These are phyloP conservation scores for Aspergillus wentii DNA, from an alignment of 495 filamentous ascomycete species.

Conservation along the genomic window DNA sequence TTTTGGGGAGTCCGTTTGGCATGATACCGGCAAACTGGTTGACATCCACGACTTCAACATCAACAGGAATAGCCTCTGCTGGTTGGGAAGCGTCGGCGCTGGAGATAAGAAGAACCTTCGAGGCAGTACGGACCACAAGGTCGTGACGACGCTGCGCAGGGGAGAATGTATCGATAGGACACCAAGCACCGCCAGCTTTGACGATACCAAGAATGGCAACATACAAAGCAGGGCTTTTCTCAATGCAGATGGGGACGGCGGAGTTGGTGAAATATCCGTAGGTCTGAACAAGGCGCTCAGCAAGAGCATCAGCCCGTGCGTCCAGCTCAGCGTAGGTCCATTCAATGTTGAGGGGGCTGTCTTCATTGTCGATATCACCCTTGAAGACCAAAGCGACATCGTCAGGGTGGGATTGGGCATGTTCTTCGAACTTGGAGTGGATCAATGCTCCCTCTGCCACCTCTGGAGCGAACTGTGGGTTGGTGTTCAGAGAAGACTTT, in stretches of 20 bases:
- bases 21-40: conserved; percentile 2
- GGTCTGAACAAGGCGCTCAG: conserved; percentile 12
- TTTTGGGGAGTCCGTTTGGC: neutral
- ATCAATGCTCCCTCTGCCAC: conserved; percentile 8
- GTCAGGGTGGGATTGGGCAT: conserved; percentile 15
- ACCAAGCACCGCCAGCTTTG: conserved; percentile 51
- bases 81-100: conserved; percentile 16
- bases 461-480: conserved; percentile 5
- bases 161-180: conserved; percentile 33
- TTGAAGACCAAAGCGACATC: conserved; percentile 24
- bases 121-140: conserved; percentile 23
- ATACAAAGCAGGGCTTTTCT: conserved; percentile 74
- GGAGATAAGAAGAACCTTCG: conserved; percentile 20
- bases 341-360: conserved; percentile 7
- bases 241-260: conserved; percentile 73
- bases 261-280: conserved; percentile 20
- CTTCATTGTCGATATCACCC: conserved; percentile 16
- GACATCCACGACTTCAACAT: conserved; percentile 19
- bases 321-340: conserved; percentile 31
- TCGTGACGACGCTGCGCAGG: conserved; percentile 30
- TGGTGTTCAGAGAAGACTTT: conserved; percentile 19
- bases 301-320: conserved; percentile 20
- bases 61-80: conserved; percentile 21
- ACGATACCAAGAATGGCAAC: conserved; percentile 75
- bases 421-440: conserved; percentile 24